Percentiles rank a stretch among this genome's conserved stretches.
phyloP scores from a whole-genome alignment of 441 rosid genomes.

The Adansonia grandidieri region DNA sequence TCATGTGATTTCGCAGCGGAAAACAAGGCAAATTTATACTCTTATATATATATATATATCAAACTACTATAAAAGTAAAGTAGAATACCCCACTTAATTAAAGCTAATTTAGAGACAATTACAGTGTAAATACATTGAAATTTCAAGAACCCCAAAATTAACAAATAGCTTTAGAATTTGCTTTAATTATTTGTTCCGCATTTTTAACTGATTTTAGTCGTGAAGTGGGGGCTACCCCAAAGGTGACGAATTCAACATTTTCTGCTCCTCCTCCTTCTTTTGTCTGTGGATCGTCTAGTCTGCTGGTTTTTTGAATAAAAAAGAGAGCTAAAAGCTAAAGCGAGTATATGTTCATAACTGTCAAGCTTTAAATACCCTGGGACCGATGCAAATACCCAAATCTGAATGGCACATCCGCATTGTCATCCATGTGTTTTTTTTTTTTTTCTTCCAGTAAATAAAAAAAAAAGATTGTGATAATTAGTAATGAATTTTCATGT shows the following conservation, averaged over 20 bases:
- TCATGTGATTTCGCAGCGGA: not conserved
- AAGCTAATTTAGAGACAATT: too few species aligned
- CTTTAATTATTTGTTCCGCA: too few species aligned
- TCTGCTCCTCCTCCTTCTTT: not conserved
- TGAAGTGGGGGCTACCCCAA: too few species aligned
- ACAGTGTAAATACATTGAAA: not conserved
- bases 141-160: not conserved
- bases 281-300: not conserved
- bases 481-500: not conserved
- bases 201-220: not conserved
- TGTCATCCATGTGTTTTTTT: not conserved
- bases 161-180: not conserved
- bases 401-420: not conserved
- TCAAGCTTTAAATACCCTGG: not conserved
- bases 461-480: not conserved
- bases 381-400: not conserved
- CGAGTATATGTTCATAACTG: not conserved
- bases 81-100: too few species aligned
- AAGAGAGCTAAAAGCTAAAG: not conserved
- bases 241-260: conserved; percentile 4
- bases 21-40: not conserved
- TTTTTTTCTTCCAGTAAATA: not conserved
- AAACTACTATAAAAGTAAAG: not conserved
- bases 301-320: not conserved
- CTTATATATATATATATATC: not conserved